Conservation (phyloP, 2,329 filamentous ascomycete genomes). For the Lachnellula subtilissima region DNA sequence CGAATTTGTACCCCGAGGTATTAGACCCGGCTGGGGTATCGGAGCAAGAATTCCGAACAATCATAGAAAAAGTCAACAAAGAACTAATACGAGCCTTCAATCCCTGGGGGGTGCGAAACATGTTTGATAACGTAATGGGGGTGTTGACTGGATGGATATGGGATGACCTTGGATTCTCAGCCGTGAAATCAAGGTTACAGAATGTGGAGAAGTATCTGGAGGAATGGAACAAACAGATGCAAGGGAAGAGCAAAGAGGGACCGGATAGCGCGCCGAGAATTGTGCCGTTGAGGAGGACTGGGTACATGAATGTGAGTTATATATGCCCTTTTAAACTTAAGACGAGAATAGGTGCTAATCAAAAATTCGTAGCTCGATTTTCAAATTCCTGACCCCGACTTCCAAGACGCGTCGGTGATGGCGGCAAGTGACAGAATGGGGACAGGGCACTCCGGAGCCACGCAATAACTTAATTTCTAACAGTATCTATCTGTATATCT, state of each 20-base stretch:
- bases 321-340: background rate
- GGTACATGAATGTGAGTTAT: constrained; percentile 71
- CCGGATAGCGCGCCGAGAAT: constrained; percentile 59
- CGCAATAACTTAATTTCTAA: constrained; percentile 2
- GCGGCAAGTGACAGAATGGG: constrained; percentile 10
- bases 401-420: constrained; percentile 38
- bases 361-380: constrained; percentile 59
- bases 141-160: constrained; percentile 87
- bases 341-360: constrained; percentile 21
- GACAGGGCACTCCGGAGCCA: constrained; percentile 11
- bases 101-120: constrained; percentile 71
- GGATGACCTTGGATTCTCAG: constrained; percentile 81
- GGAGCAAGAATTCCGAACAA: constrained; percentile 78
- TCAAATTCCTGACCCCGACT: constrained; percentile 73
- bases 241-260: constrained; percentile 50
- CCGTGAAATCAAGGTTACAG: constrained; percentile 65
- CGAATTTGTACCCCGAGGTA: constrained; percentile 94
- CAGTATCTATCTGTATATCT: background rate
- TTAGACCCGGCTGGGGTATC: constrained; percentile 76
- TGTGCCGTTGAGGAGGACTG: constrained; percentile 73
- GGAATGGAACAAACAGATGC: constrained; percentile 75
- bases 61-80: constrained; percentile 78
- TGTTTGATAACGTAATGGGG: constrained; percentile 74
- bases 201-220: constrained; percentile 77
- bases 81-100: constrained; percentile 74